phyloP scores from a whole-genome alignment of 192 early-diverging fungal species.

The Dissophora globulifera region DNA sequence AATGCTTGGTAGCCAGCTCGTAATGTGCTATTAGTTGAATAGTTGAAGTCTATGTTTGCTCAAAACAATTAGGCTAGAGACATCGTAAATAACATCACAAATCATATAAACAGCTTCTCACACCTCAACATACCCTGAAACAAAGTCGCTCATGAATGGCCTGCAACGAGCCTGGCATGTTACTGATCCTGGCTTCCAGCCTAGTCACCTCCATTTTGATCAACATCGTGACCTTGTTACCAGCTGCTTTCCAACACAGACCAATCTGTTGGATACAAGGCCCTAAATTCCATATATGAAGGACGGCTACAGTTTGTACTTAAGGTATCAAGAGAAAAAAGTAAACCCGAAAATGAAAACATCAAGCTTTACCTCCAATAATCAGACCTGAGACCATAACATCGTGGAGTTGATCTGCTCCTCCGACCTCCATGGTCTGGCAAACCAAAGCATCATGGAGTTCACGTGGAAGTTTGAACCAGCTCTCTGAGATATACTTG shows the following conservation, averaged over 20 bases:
- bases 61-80: constrained; percentile 1
- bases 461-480: constrained; percentile 23
- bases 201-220: constrained; percentile 13
- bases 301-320: constrained; percentile 1
- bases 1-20: constrained; percentile 7
- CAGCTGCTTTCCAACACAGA: constrained; percentile 26
- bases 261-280: constrained; percentile 23
- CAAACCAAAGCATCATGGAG: constrained; percentile 17
- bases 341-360: not conserved
- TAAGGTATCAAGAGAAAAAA: not conserved
- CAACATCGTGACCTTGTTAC: constrained; percentile 25
- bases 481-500: constrained; percentile 32
- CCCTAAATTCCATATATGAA: constrained; percentile 6
- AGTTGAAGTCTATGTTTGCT: constrained; percentile 13
- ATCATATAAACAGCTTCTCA: constrained; percentile 13
- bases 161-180: not conserved
- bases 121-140: constrained; percentile 6
- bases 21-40: constrained; percentile 11
- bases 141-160: constrained; percentile 3
- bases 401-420: constrained; percentile 16
- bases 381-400: constrained; percentile 18
- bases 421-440: constrained; percentile 26
- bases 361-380: constrained; percentile 11
- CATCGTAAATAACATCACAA: constrained; percentile 8
- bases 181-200: not conserved